Evolutionary conservation across 129 eudicot genomes (phyloP).

Genomic region (Flaveria bidentis): DNA sequence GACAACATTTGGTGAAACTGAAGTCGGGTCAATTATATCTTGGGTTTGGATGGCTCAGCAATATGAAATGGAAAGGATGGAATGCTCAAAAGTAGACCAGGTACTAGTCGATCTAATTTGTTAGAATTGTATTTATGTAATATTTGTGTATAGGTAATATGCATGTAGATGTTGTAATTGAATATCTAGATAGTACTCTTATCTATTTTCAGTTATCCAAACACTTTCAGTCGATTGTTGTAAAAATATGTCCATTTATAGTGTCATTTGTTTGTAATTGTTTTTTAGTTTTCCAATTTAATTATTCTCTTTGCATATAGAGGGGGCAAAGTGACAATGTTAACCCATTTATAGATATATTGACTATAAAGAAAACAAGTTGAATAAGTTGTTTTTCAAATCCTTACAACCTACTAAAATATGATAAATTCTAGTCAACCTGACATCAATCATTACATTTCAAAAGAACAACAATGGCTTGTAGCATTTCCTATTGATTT

Average conservation of each 20-base stretch:
- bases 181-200: not conserved
- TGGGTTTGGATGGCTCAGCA: constrained; percentile 67
- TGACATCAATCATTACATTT: too few species aligned
- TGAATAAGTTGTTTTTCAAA: not conserved
- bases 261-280: not conserved
- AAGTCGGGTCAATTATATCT: constrained; percentile 48
- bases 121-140: constrained; percentile 19
- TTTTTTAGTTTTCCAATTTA: not conserved
- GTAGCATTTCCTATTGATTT: too few species aligned
- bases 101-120: constrained; percentile 10
- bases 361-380: not conserved
- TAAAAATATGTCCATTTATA: not conserved
- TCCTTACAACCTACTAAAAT: too few species aligned
- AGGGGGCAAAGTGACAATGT: not conserved
- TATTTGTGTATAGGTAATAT: constrained; percentile 21
- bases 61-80: constrained; percentile 71
- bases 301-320: not conserved
- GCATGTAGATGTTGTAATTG: constrained; percentile 20
- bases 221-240: not conserved
- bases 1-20: constrained; percentile 74
- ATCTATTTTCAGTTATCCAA: not conserved
- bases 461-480: too few species aligned
- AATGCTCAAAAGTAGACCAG: constrained; percentile 30
- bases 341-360: not conserved
- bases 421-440: too few species aligned